Conservation (phyloP, 2,329 filamentous ascomycete genomes). For the Colletotrichum sublineola region DNA sequence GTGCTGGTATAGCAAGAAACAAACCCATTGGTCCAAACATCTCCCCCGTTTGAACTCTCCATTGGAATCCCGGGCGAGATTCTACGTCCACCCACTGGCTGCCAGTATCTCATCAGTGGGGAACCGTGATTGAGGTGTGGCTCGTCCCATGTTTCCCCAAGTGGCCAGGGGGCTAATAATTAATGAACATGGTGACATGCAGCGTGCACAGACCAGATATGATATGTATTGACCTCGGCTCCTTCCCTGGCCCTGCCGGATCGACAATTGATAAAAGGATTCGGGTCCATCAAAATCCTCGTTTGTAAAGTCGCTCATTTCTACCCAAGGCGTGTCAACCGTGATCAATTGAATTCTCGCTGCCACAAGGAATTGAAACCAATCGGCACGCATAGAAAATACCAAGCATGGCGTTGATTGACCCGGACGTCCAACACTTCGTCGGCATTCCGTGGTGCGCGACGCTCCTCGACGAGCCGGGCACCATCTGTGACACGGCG, state of each 20-base stretch:
- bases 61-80: not conserved
- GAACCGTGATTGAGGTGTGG: not conserved
- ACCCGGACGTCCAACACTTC: constrained; percentile 49
- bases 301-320: not conserved
- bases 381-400: not conserved
- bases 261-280: not conserved
- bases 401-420: constrained; percentile 32
- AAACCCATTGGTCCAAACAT: not conserved
- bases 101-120: not conserved
- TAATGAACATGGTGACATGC: not conserved
- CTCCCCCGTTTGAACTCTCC: not conserved
- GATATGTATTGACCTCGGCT: constrained; percentile 9
- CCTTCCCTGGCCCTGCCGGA: not conserved
- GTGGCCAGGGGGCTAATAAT: not conserved
- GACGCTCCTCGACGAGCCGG: constrained; percentile 47
- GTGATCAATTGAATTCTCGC: no score
- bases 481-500: constrained; percentile 51
- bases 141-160: not conserved
- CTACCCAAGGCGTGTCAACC: not conserved
- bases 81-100: not conserved
- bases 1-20: not conserved
- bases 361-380: no score
- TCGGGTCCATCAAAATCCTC: not conserved
- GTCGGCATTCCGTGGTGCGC: constrained; percentile 54
- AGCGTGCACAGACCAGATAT: not conserved